Evolutionary conservation across 306 rosid genomes (phyloP), one percentile per base, ranked within the genome.

Genomic region (Cucumis melo): DNA sequence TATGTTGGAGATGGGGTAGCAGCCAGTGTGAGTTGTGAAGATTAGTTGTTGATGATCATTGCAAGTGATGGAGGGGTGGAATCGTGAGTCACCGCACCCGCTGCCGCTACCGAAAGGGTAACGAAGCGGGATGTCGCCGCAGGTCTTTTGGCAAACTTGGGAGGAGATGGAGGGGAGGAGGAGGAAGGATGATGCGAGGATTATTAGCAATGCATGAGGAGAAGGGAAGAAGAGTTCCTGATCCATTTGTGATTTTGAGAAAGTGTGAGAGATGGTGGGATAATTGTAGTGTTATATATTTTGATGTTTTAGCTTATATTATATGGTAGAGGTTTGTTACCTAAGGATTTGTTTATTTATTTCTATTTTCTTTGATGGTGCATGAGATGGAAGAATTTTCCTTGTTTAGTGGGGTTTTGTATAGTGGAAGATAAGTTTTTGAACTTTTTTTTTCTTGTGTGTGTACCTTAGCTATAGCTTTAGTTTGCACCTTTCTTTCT

Each of bases 1-100:
- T 23, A 91, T 87, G 73, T 83, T 51, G 57, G 87, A 88, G 32
- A 93, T 72, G n/a, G 81, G 84, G 85, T 93, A 93, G 15, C 91
- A 84, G 1, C 96, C 97, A 1, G 90, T 88, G 90, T 91, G 96
- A 39, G 91, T 88, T 11, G 90, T 87, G 86, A 93, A 82, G 57
- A 85, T 84, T 39, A 88, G 90, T 34, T 68, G 87, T 78, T 83
- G 80, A 66, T 84, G 85, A 85, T 63, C 71, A 15, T 62, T 80
- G 73, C 95, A 91, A 27, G 87, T 36, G 1, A 93, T 78, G 48
- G 79, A 80, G 27, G 80, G 91, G 79, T 89, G 93, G 86, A 93
- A 91, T 34, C 87, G 87, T 0, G 88, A 88, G 74, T 89, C 89
- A 1, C 95, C 97, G 41, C 95, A 93, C 23, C 93, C 97, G 0